phyloP scores from a whole-genome alignment of 306 rosid genomes.

The Cicer arietinum region DNA sequence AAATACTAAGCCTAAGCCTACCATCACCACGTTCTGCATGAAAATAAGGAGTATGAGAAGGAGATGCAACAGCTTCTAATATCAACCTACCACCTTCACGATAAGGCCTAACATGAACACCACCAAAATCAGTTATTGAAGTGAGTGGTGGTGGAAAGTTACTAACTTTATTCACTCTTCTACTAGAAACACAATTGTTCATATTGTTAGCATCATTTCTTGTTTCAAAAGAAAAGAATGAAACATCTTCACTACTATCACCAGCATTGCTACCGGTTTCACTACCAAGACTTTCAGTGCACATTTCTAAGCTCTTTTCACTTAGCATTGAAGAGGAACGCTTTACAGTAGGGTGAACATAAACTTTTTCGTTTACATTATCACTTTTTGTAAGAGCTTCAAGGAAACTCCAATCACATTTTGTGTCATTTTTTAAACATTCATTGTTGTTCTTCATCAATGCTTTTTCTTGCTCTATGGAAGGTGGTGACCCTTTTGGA shows the following conservation, averaged over 20 bases:
- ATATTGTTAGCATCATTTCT: not conserved
- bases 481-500: conserved; percentile 45
- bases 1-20: conserved; percentile 62
- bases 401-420: conserved; percentile 59
- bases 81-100: conserved; percentile 83
- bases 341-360: conserved; percentile 67
- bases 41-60: conserved; percentile 52
- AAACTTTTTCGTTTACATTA: conserved; percentile 41
- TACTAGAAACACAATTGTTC: conserved; percentile 23
- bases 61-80: conserved; percentile 56
- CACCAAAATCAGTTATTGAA: conserved; percentile 60
- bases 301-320: conserved; percentile 75
- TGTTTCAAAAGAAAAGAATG: conserved; percentile 21
- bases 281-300: conserved; percentile 84
- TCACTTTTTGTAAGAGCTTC: conserved; percentile 51
- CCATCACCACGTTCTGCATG: conserved; percentile 72
- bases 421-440: conserved; percentile 14
- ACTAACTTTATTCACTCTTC: conserved; percentile 34
- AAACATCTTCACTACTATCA: conserved; percentile 46
- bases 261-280: conserved; percentile 74
- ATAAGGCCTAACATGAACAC: conserved; percentile 63
- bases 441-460: conserved; percentile 18
- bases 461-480: conserved; percentile 14
- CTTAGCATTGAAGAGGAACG: conserved; percentile 64
- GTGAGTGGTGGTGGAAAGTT: conserved; percentile 82